Conservation (phyloP, 75 land plant species). For the Picea sitchensis region DNA sequence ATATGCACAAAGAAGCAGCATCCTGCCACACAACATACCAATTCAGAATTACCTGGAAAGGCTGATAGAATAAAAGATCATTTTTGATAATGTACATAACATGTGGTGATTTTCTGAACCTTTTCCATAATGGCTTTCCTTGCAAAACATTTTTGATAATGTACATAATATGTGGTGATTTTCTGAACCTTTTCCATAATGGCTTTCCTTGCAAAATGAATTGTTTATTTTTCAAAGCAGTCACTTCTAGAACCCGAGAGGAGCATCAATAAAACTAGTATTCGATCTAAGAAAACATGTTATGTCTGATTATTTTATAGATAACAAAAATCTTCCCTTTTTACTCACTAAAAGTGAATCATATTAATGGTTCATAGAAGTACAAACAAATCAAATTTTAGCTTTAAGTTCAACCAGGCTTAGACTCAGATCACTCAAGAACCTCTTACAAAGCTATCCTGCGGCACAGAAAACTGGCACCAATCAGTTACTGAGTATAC, state of each 20-base stretch:
- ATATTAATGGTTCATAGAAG: too few species aligned
- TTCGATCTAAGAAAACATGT: neutral
- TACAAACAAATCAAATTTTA: too few species aligned
- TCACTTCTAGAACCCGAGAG: neutral
- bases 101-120: neutral
- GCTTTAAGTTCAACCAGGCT: too few species aligned
- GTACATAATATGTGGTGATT: neutral
- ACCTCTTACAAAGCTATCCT: too few species aligned
- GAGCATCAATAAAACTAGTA: neutral
- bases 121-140: neutral
- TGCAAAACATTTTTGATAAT: neutral
- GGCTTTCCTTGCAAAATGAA: neutral
- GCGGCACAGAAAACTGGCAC: too few species aligned
- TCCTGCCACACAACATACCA: constrained; percentile 52
- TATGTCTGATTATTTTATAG: neutral
- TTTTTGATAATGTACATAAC: neutral
- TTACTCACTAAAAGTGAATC: too few species aligned
- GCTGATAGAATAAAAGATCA: neutral
- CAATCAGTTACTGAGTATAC: too few species aligned
- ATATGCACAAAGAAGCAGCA: constrained; percentile 83
- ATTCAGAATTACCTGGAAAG: neutral
- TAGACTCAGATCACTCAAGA: too few species aligned
- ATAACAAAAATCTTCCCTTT: neutral
- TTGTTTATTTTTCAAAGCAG: neutral
- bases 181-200: neutral